Evolutionary conservation across 2,329 filamentous ascomycete species (phyloP).

Genomic region (Fusarium multiceps): DNA sequence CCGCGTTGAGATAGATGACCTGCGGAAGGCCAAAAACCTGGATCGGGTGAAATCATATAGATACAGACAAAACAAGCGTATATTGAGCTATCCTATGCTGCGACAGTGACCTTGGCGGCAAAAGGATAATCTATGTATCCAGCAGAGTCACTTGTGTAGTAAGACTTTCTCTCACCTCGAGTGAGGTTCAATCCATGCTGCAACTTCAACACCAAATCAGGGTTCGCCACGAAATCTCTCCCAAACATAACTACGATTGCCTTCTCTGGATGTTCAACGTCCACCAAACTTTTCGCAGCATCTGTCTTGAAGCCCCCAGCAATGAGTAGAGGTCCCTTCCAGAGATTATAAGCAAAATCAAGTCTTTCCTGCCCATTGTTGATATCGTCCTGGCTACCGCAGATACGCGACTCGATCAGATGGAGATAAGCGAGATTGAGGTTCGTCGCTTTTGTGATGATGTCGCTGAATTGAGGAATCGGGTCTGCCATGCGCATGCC

Average conservation of each 20-base stretch:
- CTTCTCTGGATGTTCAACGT: constrained; percentile 46
- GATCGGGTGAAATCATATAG: no score
- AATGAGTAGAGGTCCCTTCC: constrained; percentile 49
- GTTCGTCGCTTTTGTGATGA: constrained; percentile 62
- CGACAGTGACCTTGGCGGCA: fast-evolving
- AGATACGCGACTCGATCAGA: constrained; percentile 67
- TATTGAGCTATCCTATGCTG: fast-evolving
- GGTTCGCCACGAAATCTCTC: constrained; percentile 48
- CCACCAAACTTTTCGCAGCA: constrained; percentile 44
- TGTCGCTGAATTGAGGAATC: constrained; percentile 70
- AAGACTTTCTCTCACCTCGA: constrained; percentile 43
- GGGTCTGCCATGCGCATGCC: constrained; percentile 73
- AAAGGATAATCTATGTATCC: constrained; percentile 50
- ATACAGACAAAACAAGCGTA: no score
- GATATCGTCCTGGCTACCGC: constrained; percentile 53
- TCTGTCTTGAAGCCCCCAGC: constrained; percentile 50
- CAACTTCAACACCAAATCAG: constrained; percentile 43
- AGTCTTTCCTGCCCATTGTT: constrained; percentile 49
- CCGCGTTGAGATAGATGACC: no score
- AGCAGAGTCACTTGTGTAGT: constrained; percentile 37
- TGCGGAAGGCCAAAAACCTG: no score
- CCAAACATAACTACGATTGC: constrained; percentile 52
- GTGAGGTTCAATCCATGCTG: constrained; percentile 44
- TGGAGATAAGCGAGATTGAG: constrained; percentile 71
- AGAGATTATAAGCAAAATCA: constrained; percentile 51